phyloP scores from a whole-genome alignment of 192 early-diverging fungal species.

The Entomortierella beljakovae region DNA sequence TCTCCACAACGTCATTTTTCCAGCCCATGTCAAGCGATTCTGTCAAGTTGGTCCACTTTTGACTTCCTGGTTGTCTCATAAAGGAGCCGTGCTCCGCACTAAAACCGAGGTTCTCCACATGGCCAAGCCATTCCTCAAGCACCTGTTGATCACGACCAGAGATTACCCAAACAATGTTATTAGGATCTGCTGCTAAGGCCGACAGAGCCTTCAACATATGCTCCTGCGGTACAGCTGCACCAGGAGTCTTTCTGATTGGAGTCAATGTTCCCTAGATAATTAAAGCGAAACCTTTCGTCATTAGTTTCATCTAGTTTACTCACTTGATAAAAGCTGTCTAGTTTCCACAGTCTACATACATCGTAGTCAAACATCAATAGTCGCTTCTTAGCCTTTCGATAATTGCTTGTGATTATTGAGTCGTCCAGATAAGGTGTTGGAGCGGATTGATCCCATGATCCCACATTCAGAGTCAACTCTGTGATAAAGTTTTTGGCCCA shows the following conservation, averaged over 20 bases:
- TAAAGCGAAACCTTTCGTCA: not conserved
- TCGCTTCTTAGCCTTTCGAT: slow-evolving; percentile 73
- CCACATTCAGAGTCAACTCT: slow-evolving; percentile 69
- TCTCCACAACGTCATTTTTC: slow-evolving; percentile 93
- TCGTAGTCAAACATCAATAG: slow-evolving; percentile 97
- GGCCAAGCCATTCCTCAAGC: slow-evolving; percentile 87
- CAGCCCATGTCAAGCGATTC: slow-evolving; percentile 87
- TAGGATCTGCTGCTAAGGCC: slow-evolving; percentile 77
- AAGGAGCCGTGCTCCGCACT: slow-evolving; percentile 98
- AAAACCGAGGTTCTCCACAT: slow-evolving; percentile 79
- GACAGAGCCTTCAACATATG: slow-evolving; percentile 84
- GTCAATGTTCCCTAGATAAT: slow-evolving; percentile 87
- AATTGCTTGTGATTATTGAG: slow-evolving; percentile 54
- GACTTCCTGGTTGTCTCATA: slow-evolving; percentile 80
- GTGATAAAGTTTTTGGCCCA: slow-evolving; percentile 90
- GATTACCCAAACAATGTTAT: slow-evolving; percentile 91
- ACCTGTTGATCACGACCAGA: slow-evolving; percentile 90
- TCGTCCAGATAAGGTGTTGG: slow-evolving; percentile 59
- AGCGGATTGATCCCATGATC: slow-evolving; percentile 58
- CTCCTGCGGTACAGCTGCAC: slow-evolving; percentile 82
- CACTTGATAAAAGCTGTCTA: too few relatives aligned
- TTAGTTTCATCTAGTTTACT: too few relatives aligned
- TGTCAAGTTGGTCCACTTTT: slow-evolving; percentile 80
- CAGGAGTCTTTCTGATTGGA: slow-evolving; percentile 87
- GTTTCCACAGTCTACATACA: slow-evolving; percentile 54